A percentile compares a stretch with the other conserved stretches of the same genome.
Evolutionary conservation across 257 asterid species (phyloP).

Genomic region (Solanum corneliomulleri): DNA sequence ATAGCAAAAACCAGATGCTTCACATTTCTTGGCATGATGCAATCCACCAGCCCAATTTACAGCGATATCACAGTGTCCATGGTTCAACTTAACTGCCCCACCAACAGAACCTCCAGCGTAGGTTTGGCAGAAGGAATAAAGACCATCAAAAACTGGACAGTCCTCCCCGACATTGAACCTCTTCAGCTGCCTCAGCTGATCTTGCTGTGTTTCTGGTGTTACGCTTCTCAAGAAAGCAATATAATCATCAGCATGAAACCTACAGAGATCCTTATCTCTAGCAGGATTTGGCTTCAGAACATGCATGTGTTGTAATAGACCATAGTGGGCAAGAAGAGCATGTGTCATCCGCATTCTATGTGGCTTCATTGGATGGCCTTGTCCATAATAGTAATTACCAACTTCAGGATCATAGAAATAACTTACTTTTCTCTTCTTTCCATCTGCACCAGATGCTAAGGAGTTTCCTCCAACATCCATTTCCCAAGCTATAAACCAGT

Average conservation of each 20-base stretch:
- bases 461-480: conserved; percentile 19
- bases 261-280: conserved; percentile 13
- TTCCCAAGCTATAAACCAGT: background rate
- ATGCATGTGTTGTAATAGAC: conserved; percentile 21
- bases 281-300: conserved; percentile 29
- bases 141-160: conserved; percentile 35
- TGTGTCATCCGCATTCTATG: conserved; percentile 28
- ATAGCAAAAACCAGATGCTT: conserved; percentile 12
- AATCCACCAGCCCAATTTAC: conserved; percentile 18
- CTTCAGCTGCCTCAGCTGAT: conserved; percentile 15
- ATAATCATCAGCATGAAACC: conserved; percentile 26
- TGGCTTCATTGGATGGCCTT: conserved; percentile 36
- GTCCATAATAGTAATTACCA: conserved; percentile 32
- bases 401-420: conserved; percentile 29
- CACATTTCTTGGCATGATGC: conserved; percentile 11
- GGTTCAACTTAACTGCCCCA: conserved; percentile 28
- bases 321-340: conserved; percentile 24
- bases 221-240: conserved; percentile 14
- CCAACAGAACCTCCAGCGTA: conserved; percentile 35
- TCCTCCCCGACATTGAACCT: conserved; percentile 27
- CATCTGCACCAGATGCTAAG: conserved; percentile 15
- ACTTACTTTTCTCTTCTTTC: conserved; percentile 21
- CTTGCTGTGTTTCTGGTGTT: conserved; percentile 19
- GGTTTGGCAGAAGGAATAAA: conserved; percentile 21
- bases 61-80: conserved; percentile 21